A percentile compares a stretch with the other conserved stretches of the same genome.
phyloP scores from a whole-genome alignment of 2,329 filamentous ascomycete genomes.

The Bipolaris gigantea region DNA sequence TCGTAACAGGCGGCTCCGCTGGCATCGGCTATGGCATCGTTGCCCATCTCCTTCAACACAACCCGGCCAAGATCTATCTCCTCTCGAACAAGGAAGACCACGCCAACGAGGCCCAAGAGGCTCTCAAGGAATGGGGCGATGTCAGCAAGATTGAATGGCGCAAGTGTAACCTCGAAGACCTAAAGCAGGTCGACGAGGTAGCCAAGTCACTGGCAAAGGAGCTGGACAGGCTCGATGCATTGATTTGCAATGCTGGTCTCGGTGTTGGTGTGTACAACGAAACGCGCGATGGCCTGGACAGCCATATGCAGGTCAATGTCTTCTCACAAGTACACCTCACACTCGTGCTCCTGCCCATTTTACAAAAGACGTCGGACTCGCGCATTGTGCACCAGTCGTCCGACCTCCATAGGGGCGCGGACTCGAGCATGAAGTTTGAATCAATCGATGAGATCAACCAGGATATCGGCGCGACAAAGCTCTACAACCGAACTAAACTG shows the following conservation, averaged over 20 bases:
- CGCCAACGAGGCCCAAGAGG: constrained; percentile 49
- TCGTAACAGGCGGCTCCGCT: constrained; percentile 55
- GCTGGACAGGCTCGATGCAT: constrained; percentile 50
- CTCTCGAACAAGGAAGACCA: constrained; percentile 55
- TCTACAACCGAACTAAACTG: constrained; percentile 57
- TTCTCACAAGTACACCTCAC: constrained; percentile 55
- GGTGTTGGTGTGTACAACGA: constrained; percentile 55
- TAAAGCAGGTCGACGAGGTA: constrained; percentile 51
- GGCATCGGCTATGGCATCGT: constrained; percentile 57
- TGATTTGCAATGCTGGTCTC: constrained; percentile 55
- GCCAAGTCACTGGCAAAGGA: constrained; percentile 49
- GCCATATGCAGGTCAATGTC: constrained; percentile 56
- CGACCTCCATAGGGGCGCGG: constrained; percentile 51
- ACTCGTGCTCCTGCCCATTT: constrained; percentile 51
- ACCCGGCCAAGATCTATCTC: constrained; percentile 51
- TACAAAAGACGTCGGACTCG: constrained; percentile 50
- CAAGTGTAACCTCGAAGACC: constrained; percentile 52
- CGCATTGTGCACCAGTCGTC: constrained; percentile 55
- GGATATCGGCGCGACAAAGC: constrained; percentile 52
- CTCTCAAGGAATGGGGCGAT: constrained; percentile 50
- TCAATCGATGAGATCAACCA: constrained; percentile 53
- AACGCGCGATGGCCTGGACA: constrained; percentile 55
- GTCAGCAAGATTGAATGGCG: constrained; percentile 49
- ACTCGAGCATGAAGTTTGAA: constrained; percentile 47
- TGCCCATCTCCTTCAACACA: constrained; percentile 57